phyloP scores from a whole-genome alignment of 2,329 filamentous ascomycete species.

The Huntiella abstrusa region DNA sequence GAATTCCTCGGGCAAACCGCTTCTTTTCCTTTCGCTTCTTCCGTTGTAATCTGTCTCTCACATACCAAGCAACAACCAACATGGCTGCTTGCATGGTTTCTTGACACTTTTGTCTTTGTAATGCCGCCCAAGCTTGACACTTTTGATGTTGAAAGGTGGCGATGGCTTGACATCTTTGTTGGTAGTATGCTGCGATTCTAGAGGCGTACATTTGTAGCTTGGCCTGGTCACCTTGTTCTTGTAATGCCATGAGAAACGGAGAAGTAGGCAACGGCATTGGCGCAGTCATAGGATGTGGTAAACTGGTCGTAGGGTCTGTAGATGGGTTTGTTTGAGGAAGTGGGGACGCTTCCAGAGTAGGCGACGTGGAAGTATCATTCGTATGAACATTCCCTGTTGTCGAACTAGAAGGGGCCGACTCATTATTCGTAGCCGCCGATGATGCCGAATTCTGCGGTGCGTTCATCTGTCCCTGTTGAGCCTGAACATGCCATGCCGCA shows the following conservation, averaged over 20 bases:
- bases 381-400: neutral
- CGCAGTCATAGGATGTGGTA: neutral
- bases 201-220: constrained; percentile 27
- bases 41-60: constrained; percentile 27
- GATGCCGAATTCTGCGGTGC: neutral
- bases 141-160: constrained; percentile 28
- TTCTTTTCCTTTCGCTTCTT: constrained; percentile 24
- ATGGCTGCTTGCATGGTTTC: constrained; percentile 31
- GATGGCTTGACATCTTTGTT: constrained; percentile 28
- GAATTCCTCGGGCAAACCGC: constrained; percentile 23
- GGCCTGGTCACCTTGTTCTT: constrained; percentile 19
- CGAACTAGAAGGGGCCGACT: neutral
- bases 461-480: neutral
- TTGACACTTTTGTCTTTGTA: constrained; percentile 28
- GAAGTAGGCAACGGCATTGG: constrained; percentile 6
- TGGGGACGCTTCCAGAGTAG: neutral
- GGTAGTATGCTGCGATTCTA: constrained; percentile 29
- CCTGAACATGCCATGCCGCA: neutral
- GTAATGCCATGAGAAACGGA: constrained; percentile 6
- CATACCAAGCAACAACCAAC: constrained; percentile 31
- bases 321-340: neutral
- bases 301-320: no score
- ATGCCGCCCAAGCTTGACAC: constrained; percentile 28
- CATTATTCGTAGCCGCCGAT: neutral
- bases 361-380: neutral